A percentile compares a stretch with the other conserved stretches of the same genome.
Evolutionary conservation across 2,329 filamentous ascomycete species (phyloP).

Genomic region (Colletotrichum sublineola): DNA sequence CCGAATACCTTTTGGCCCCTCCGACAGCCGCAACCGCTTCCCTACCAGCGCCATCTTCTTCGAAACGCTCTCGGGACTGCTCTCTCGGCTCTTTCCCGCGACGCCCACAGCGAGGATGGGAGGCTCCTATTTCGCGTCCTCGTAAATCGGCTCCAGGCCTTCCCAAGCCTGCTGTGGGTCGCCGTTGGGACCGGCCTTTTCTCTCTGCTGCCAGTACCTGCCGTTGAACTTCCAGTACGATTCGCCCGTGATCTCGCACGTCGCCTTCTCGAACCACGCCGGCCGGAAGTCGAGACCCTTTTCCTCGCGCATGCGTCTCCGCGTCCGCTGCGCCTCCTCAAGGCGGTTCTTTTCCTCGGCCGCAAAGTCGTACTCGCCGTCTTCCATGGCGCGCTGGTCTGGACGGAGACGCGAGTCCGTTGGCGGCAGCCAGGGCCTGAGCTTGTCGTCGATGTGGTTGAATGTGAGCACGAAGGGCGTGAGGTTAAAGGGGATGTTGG

Average conservation of each 20-base stretch:
- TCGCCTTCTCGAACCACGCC: constrained; percentile 84
- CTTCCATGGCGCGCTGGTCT: constrained; percentile 98
- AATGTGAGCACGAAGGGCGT: constrained; percentile 96
- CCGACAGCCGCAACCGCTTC: constrained; percentile 9
- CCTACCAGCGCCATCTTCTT: neutral
- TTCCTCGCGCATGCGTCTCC: constrained; percentile 79
- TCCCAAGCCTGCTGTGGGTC: constrained; percentile 71
- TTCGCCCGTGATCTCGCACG: constrained; percentile 85
- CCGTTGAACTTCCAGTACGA: constrained; percentile 91
- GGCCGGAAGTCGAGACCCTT: constrained; percentile 85
- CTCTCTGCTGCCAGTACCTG: constrained; percentile 85
- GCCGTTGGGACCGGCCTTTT: constrained; percentile 72
- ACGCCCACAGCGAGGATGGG: neutral
- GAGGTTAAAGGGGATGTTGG: constrained; percentile 94
- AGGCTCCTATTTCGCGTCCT: constrained; percentile 46
- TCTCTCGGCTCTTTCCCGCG: neutral
- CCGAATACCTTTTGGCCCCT: constrained; percentile 1
- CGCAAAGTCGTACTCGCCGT: constrained; percentile 95
- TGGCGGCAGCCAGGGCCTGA: constrained; percentile 83
- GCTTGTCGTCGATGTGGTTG: constrained; percentile 89
- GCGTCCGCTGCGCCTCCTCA: constrained; percentile 89
- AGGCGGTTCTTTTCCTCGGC: constrained; percentile 94
- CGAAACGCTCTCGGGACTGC: neutral
- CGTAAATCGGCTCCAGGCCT: constrained; percentile 81
- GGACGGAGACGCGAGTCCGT: constrained; percentile 94